A percentile compares a stretch with the other conserved stretches of the same genome.
phyloP scores from a whole-genome alignment of 2,329 filamentous ascomycete genomes.

The Xylariaceae sp. region DNA sequence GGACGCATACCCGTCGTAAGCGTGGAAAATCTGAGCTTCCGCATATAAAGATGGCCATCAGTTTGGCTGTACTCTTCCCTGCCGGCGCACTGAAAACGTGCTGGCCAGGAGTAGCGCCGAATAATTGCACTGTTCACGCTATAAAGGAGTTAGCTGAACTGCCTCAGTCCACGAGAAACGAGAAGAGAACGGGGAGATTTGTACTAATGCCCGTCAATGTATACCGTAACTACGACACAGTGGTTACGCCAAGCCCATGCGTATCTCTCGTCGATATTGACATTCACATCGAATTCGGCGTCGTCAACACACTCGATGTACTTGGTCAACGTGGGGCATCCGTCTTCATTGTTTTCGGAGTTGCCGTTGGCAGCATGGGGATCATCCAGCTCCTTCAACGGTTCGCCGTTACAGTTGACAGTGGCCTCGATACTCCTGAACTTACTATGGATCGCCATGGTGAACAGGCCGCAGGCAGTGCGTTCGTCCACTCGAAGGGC shows the following conservation, averaged over 20 bases:
- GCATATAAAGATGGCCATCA: slow-evolving; percentile 10
- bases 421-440: slow-evolving; percentile 26
- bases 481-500: too few species aligned
- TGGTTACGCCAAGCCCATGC: slow-evolving; percentile 26
- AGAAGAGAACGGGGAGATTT: background rate
- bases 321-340: too few species aligned
- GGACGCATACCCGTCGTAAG: slow-evolving; percentile 25
- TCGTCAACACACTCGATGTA: slow-evolving; percentile 32
- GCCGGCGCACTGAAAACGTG: background rate
- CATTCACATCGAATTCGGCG: slow-evolving; percentile 24
- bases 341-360: background rate
- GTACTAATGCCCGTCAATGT: slow-evolving; percentile 24
- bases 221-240: slow-evolving; percentile 12
- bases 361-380: slow-evolving; percentile 18
- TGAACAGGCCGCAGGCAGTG: background rate
- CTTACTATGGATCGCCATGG: slow-evolving; percentile 27
- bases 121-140: background rate
- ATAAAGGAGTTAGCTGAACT: background rate
- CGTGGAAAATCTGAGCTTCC: slow-evolving; percentile 26
- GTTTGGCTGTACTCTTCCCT: background rate
- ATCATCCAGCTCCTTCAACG: slow-evolving; percentile 26
- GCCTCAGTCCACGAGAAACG: background rate
- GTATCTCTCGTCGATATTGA: slow-evolving; percentile 22
- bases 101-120: background rate
- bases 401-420: slow-evolving; percentile 19